Base-by-base conservation (phyloP, 257 asterid genomes). In the Fraxinus americana region DNA sequence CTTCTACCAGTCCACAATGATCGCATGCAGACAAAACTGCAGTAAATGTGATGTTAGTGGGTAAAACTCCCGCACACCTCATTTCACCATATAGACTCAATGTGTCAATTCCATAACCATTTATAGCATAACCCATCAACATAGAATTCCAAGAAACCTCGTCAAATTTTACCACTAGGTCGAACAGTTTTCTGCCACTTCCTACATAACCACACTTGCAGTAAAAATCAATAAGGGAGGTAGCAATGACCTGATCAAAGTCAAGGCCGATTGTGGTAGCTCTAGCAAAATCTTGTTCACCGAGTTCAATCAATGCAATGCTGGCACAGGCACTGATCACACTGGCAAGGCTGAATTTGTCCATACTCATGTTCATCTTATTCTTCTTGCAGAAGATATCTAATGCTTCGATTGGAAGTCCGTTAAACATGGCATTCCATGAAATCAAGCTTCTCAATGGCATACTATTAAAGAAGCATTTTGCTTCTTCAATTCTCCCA, bases 91-190 rank as follows among this genome's bases (percentile, higher is more conserved):
- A 95, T 19, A 95, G 84, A 83, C 83, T 73, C 81, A 95, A 73
- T 17, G 97, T 27, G 0, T 93, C 91, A 13, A 9, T 2, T 77
- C 97, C 99, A 50, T 79, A 82, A 50, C 97, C 98, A 72, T 95
- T 95, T 76, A 87, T 90, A 63, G 99, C 99, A 83, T 91, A 95
- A n/a, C 99, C 98, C 95, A 86, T 93, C 87, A 95, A 72, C 92
- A 95, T 86, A 29, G 97, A 89, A 80, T 91, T 95, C 98, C 97
- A 91, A 1, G 88, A 79, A 73, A 84, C 92, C 82, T 83, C 91
- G 21, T 93, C 98, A 6, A 48, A 29, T 79, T 85, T 86, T 32
- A 11, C 72, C 85, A 83, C 81, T 83, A 81, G 92, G 75, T 91
- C 80, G 76, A 95, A 93, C 25, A 95, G 43, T 77, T 82, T 89